A percentile compares a stretch with the other conserved stretches of the same genome.
phyloP scores from a whole-genome alignment of 768 basidiomycete species.

The Boletus reticulatus region DNA sequence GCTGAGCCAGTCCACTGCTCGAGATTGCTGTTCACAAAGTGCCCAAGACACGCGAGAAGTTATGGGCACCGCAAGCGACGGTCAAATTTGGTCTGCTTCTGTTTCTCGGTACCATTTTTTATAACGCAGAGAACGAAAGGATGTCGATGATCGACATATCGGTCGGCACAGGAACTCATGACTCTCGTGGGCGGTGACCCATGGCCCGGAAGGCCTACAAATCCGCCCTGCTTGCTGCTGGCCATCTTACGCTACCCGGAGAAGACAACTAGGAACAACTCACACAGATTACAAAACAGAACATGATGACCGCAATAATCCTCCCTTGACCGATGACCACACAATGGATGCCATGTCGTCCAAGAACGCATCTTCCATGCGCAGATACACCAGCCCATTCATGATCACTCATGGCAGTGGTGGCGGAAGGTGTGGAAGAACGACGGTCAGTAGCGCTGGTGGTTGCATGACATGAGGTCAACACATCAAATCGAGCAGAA shows the following conservation, averaged over 20 bases:
- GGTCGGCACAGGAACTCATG: conserved; percentile 71
- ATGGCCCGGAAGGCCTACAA: conserved; percentile 62
- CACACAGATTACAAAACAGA: conserved; percentile 13
- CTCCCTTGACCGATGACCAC: conserved; percentile 42
- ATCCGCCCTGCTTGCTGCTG: conserved; percentile 41
- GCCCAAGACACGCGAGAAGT: conserved; percentile 49
- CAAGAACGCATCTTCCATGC: conserved; percentile 62
- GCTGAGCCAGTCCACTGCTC: conserved; percentile 69
- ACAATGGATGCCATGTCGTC: conserved; percentile 70
- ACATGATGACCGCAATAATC: background rate
- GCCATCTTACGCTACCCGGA: conserved; percentile 48
- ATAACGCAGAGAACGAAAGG: background rate
- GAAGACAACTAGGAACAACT: conserved; percentile 34
- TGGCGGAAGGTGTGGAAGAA: conserved; percentile 63
- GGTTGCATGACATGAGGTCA: conserved; percentile 35
- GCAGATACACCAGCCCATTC: conserved; percentile 63
- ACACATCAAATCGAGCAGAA: background rate
- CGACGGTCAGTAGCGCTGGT: conserved; percentile 57
- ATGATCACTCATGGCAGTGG: conserved; percentile 60
- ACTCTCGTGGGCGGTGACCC: conserved; percentile 56
- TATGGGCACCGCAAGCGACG: conserved; percentile 59
- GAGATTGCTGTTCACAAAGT: conserved; percentile 60
- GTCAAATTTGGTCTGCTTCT: conserved; percentile 53
- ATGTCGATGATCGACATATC: conserved; percentile 47
- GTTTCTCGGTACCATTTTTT: too few species aligned